A percentile compares a stretch with the other conserved stretches of the same genome.
Evolutionary conservation across 805 yeast species (phyloP).

Genomic region (Blastobotrys robertii): DNA sequence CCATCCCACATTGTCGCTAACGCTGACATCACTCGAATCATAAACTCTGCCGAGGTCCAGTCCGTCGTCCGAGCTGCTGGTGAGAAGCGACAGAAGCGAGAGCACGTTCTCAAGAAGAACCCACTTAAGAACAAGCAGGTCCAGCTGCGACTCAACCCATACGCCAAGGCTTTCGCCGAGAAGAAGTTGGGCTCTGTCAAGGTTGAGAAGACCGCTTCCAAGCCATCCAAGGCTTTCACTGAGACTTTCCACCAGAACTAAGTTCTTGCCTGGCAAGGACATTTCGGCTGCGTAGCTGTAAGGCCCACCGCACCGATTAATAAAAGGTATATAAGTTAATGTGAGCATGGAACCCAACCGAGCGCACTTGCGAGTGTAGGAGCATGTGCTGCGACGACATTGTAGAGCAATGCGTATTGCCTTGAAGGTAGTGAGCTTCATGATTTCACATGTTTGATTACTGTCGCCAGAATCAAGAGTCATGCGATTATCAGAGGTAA

Average conservation of each 20-base stretch:
- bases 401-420: no score
- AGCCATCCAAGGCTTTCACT: slow-evolving; percentile 25
- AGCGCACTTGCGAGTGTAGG: no score
- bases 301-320: no score
- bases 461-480: no score
- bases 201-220: slow-evolving; percentile 48
- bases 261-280: slow-evolving; percentile 1
- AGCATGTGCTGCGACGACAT: no score
- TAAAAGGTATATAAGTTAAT: no score
- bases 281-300: no score
- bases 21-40: slow-evolving; percentile 93
- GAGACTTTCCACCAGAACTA: slow-evolving; percentile 26
- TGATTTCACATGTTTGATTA: no score
- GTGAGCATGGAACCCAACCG: no score
- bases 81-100: slow-evolving; percentile 84
- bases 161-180: slow-evolving; percentile 94
- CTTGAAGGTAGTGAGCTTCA: no score
- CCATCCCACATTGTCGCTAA: slow-evolving; percentile 92
- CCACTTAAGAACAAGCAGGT: slow-evolving; percentile 99
- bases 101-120: slow-evolving; percentile 97
- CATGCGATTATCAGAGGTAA: no score
- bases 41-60: slow-evolving; percentile 99
- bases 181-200: slow-evolving; percentile 81
- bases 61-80: slow-evolving; percentile 95
- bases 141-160: slow-evolving; percentile 97